These are phyloP conservation scores for Diaporthe ampelina DNA, from an alignment of 2,329 filamentous ascomycete species.

Conservation along the genomic window DNA sequence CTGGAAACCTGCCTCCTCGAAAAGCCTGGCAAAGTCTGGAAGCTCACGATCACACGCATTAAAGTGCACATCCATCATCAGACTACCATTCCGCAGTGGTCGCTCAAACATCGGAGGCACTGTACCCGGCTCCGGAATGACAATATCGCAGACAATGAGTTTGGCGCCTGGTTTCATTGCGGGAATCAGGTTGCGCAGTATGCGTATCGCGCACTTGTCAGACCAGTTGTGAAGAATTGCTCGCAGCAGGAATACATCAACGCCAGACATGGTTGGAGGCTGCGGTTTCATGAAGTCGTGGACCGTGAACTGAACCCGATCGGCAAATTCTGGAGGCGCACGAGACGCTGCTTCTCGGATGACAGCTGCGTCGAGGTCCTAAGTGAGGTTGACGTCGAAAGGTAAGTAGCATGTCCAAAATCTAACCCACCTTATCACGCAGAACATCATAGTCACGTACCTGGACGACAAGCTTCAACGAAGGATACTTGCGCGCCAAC, in stretches of 20 bases:
- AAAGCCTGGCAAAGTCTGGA: background rate
- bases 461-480: background rate
- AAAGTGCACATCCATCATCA: background rate
- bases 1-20: background rate
- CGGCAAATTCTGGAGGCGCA: background rate
- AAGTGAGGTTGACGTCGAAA: background rate
- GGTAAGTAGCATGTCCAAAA: background rate
- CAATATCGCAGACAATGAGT: background rate
- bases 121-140: background rate
- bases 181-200: background rate
- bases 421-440: accelerated
- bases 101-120: background rate
- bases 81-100: background rate
- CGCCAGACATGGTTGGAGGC: background rate
- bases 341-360: background rate
- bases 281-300: background rate
- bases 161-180: background rate
- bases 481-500: background rate
- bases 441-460: background rate
- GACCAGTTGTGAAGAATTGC: background rate
- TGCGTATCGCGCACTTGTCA: background rate
- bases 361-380: background rate
- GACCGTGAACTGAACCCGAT: background rate
- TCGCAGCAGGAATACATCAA: background rate
- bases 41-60: background rate